phyloP scores from a whole-genome alignment of 2,329 filamentous ascomycete species.

The Aspergillus nomiae region DNA sequence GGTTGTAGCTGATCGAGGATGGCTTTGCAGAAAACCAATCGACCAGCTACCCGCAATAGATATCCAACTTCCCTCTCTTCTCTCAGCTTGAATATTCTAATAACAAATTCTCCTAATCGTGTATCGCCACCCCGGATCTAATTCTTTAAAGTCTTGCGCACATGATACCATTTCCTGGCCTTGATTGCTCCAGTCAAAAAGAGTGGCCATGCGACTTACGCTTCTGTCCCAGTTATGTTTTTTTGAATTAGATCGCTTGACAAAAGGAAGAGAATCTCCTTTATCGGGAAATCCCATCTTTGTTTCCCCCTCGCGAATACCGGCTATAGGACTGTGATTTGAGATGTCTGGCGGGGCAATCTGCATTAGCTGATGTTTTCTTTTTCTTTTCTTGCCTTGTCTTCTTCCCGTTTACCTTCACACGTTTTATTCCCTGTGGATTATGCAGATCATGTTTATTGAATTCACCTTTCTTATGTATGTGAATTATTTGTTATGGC shows the following conservation, averaged over 20 bases:
- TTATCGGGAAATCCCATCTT: conserved; percentile 17
- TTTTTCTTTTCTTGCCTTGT: conserved; percentile 8
- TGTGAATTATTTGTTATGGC: conserved; percentile 24
- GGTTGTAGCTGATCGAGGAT: conserved; percentile 34
- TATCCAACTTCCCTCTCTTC: conserved; percentile 24
- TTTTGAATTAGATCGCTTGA: conserved; percentile 29
- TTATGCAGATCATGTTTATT: conserved; percentile 18
- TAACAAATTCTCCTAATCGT: conserved; percentile 38
- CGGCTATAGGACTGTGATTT: conserved; percentile 22
- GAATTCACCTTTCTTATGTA: conserved; percentile 21
- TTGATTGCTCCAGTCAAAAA: conserved; percentile 32
- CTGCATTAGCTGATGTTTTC: conserved; percentile 24
- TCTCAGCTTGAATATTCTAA: conserved; percentile 31
- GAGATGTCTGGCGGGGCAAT: conserved; percentile 23
- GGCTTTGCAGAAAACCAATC: conserved; percentile 39
- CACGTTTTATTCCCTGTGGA: conserved; percentile 16
- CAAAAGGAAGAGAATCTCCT: conserved; percentile 21
- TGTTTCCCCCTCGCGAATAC: conserved; percentile 16
- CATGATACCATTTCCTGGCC: conserved; percentile 41
- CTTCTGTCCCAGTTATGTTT: conserved; percentile 25
- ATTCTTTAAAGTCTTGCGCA: conserved; percentile 32
- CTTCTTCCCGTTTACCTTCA: background rate
- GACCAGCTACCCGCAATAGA: conserved; percentile 41
- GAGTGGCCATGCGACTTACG: conserved; percentile 32
- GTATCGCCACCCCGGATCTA: conserved; percentile 35